Conservation (phyloP, 2,329 filamentous ascomycete genomes). For the Fusarium brevicatenulatum region DNA sequence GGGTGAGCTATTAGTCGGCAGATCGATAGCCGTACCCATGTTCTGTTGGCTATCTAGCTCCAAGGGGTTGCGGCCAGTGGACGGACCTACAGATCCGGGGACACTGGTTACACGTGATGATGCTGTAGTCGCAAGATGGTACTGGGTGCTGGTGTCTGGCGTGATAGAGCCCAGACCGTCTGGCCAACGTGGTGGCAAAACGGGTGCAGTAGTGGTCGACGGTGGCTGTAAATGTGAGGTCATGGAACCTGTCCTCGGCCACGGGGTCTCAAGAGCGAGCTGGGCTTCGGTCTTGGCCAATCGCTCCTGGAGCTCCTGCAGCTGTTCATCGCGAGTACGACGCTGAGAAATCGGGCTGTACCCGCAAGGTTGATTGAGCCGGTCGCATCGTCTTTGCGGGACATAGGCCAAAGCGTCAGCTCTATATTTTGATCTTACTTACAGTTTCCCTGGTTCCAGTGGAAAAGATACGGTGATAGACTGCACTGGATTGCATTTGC, state of each 20-base stretch:
- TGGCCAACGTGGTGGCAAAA: neutral
- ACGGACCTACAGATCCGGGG: neutral
- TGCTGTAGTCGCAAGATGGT: neutral
- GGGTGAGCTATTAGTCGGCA: neutral
- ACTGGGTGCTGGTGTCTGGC: neutral
- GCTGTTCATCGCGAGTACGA: neutral
- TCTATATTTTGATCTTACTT: fast-evolving
- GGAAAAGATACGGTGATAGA: neutral
- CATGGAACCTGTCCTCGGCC: neutral
- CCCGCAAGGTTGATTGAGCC: neutral
- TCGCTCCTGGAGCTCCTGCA: neutral
- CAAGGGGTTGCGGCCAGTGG: neutral
- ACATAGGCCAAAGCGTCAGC: neutral
- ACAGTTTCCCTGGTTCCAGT: neutral
- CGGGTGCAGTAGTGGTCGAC: neutral
- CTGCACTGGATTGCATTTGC: neutral
- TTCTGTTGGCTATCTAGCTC: neutral
- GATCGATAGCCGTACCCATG: neutral
- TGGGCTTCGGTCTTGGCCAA: neutral
- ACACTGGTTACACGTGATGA: neutral
- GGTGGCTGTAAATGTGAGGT: neutral
- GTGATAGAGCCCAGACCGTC: neutral
- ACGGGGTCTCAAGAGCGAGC: neutral
- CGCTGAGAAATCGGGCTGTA: neutral
- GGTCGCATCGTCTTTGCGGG: neutral